Percentiles rank a stretch among this genome's conserved stretches.
Conservation (phyloP, 208 protist genomes). For the Acanthamoeba castellanii region DNA sequence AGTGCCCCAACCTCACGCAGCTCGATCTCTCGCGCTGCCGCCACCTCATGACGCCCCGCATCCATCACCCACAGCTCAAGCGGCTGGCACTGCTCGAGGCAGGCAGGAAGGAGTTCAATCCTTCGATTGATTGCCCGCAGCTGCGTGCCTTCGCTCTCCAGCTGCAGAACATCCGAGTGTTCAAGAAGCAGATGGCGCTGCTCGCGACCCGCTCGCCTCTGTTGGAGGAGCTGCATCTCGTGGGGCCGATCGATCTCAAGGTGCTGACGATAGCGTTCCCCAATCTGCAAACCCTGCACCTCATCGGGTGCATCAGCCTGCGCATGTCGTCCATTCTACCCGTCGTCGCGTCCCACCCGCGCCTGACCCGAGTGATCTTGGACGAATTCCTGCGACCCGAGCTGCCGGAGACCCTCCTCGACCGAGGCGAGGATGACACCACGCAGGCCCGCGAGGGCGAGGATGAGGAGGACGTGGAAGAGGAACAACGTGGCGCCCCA, state of each 20-base stretch:
- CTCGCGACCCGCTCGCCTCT: neutral
- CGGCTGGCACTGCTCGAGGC: neutral
- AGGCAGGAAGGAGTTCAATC: conserved; percentile 30
- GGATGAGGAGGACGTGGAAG: neutral
- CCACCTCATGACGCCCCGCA: neutral
- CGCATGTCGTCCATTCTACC: neutral
- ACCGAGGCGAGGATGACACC: neutral
- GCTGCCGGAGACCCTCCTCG: neutral
- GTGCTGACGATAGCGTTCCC: neutral
- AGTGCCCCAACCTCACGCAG: neutral
- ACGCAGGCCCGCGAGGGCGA: neutral
- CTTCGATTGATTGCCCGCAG: conserved; percentile 39
- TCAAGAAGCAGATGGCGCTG: conserved; percentile 38
- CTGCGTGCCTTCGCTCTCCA: neutral
- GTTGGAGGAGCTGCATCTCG: conserved; percentile 12
- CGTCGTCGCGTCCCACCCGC: neutral
- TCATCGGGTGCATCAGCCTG: conserved; percentile 7
- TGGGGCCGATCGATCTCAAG: conserved; percentile 27
- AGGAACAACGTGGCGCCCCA: neutral
- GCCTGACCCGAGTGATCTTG: neutral
- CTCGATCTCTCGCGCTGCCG: conserved; percentile 18
- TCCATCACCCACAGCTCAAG: neutral
- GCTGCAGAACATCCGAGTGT: neutral
- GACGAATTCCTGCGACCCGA: conserved; percentile 30
- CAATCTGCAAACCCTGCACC: neutral